phyloP scores from a whole-genome alignment of 768 basidiomycete species.

The Naganishia vishniacii region DNA sequence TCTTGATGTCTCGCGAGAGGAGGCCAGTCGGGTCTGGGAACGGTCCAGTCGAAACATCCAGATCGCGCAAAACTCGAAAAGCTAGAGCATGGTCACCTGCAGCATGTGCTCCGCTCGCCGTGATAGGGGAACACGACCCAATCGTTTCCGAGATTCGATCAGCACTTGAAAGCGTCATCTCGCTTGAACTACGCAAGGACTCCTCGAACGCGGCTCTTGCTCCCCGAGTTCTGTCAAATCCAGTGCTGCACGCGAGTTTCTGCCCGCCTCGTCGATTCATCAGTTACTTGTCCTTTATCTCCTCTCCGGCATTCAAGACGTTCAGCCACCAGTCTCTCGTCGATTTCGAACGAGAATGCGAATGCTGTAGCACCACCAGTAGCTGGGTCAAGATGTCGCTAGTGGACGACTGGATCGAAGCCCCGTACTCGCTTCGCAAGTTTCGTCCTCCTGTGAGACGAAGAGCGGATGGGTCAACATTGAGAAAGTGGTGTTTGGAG shows the following conservation, averaged over 20 bases:
- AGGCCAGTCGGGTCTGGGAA: background rate
- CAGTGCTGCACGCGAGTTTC: background rate
- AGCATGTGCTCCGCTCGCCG: background rate
- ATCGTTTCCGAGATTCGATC: background rate
- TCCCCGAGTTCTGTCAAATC: background rate
- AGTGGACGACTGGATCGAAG: constrained; percentile 9
- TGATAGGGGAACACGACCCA: constrained; percentile 6
- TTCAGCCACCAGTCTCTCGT: background rate
- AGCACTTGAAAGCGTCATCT: constrained; percentile 8
- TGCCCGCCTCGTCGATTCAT: background rate
- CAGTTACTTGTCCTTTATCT: constrained; percentile 10
- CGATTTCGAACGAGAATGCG: background rate
- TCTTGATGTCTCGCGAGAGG: constrained; percentile 2
- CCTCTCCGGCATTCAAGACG: constrained; percentile 2
- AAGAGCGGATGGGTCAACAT: constrained; percentile 7
- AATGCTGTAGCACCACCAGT: background rate
- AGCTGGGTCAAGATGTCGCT: constrained; percentile 9
- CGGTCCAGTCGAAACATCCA: background rate
- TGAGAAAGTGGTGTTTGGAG: constrained; percentile 15
- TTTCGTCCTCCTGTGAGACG: constrained; percentile 13
- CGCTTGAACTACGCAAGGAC: background rate
- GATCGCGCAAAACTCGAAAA: background rate
- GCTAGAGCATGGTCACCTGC: background rate
- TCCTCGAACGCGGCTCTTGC: background rate
- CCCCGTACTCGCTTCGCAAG: constrained; percentile 7